Base-by-base conservation (phyloP, 2,329 filamentous ascomycete genomes). In the Aspergillaceae sp. region DNA sequence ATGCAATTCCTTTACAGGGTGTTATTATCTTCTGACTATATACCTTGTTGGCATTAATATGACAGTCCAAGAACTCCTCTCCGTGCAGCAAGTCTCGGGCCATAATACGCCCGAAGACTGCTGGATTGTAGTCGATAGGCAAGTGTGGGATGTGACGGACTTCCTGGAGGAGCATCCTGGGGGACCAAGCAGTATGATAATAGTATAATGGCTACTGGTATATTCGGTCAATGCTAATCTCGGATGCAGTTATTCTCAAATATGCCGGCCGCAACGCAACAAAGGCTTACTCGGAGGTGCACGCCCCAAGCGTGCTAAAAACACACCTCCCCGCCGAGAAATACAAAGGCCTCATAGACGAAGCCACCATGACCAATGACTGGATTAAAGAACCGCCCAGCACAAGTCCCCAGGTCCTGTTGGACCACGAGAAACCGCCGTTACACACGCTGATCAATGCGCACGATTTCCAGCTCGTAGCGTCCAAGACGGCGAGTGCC, bases 51-150 rank as follows among this genome's bases (percentile, higher is more conserved):
- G 19, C 19, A 19, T 19, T 19, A 2, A 32, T 36, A 10, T 11
- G 42, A 42, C 47, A 65, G 36, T 55, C 26, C 49, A 50, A n/a
- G 65, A 54, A 42, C 55, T 62, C 9, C 42, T 77, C 19, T 69
- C 71, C 9, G 55, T 61, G 2, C 52, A 67, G 37, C 69, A 79
- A 48, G 62, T 80, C 47, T 66, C 67, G 1, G 62, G 62, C 44
- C 78, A 82, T 56, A 75, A 70, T 45, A 69, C 60, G 8, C 55
- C 67, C 32, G 56, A 71, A 44, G 64, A 81, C 53, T 75, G 77
- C 56, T 87, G 84, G 84, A 77, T 86, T 48, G 81, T 84, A 11
- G 75, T 87, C 26, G 77, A 86, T 60, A 76, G 76, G 40, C 75
- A 77, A 55, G 80, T 86, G 29, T 86, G 82, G 69, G 80, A 87